Evolutionary conservation across 495 filamentous ascomycete species (phyloP), one percentile per base, ranked within the genome.

Genomic region (Amorphotheca resinae): DNA sequence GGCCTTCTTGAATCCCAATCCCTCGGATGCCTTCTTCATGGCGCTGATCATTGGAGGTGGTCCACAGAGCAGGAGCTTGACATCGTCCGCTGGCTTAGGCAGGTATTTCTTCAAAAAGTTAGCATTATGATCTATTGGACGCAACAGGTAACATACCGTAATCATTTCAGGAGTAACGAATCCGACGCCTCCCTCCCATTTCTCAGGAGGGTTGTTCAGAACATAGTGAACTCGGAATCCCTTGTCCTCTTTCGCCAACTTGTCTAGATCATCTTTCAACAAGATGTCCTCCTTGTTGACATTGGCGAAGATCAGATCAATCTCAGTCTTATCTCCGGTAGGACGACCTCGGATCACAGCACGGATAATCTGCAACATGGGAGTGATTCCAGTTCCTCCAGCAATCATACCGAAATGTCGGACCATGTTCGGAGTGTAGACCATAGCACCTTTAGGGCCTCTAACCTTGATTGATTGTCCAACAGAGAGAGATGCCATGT

Each of bases 111-210:
- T 40, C 17, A 17, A n/a, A 9, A 51, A 45, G 59, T 45, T 16
- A 50, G 17, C 11, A 37, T 2, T n/a, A 3, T 12, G 28, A 14
- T 38, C 8, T 16, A 22, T 2, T 14, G 6, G 4, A 2, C 15
- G 23, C 9, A n/a, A 12, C 31, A 22, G 9, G 7, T 1, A 44
- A 60, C 73, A 48, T 64, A 93, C 88, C 62, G 85, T 84, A 53
- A 98, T 88, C 82, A 96, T 95, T 41, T 96, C 91, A 22, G 82
- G 68, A 7, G 88, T 95, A 33, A 95, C 87, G 55, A 93, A 98
- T 39, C 91, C 91, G 32, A 89, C 82, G 48, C 85, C 87, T 14
- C 89, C 88, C 17, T 70, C 72, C 91, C 91, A 98, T 42, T 70
- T 74, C 66, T 82, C 79, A 9, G 91, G 88, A 14, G 91, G 89